Evolutionary conservation across 1,284 basidiomycete species (phyloP).

Genomic region (Cryptococcus sp.): DNA sequence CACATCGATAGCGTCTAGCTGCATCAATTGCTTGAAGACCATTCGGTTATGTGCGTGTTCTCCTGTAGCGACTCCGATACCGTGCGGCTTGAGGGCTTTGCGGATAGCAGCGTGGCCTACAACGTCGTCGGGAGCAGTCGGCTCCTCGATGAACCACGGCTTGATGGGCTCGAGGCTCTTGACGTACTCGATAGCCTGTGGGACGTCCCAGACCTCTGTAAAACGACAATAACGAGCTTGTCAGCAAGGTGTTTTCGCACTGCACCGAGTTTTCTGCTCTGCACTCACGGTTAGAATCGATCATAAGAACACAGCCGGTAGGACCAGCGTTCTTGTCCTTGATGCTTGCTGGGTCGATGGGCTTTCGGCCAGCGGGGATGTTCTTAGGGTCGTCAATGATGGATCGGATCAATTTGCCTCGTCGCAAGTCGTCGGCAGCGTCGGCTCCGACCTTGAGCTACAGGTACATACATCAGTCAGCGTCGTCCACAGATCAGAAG

Average conservation of each 20-base stretch:
- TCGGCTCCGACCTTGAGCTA: slow-evolving; percentile 90
- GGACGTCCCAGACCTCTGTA: slow-evolving; percentile 82
- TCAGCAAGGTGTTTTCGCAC: not conserved
- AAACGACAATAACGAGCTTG: not conserved
- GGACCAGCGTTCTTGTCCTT: slow-evolving; percentile 90
- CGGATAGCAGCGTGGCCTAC: slow-evolving; percentile 60
- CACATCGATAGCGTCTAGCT: slow-evolving; percentile 92
- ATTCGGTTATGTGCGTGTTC: slow-evolving; percentile 96
- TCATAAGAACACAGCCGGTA: slow-evolving; percentile 91
- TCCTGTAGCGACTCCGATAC: slow-evolving; percentile 91
- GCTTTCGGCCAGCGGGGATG: slow-evolving; percentile 53
- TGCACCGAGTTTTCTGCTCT: not conserved
- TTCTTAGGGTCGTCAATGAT: slow-evolving; percentile 84
- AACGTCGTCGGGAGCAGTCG: slow-evolving; percentile 85
- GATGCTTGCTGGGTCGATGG: slow-evolving; percentile 66
- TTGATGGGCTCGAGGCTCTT: slow-evolving; percentile 74
- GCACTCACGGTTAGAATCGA: slow-evolving; percentile 83
- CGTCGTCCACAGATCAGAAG: not conserved
- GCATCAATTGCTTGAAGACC: slow-evolving; percentile 95
- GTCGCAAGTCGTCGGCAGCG: slow-evolving; percentile 76
- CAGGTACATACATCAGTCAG: slow-evolving; percentile 3
- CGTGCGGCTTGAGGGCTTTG: slow-evolving; percentile 68
- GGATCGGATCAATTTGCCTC: slow-evolving; percentile 82
- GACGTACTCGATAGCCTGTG: slow-evolving; percentile 89
- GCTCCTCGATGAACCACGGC: slow-evolving; percentile 98